phyloP scores from a whole-genome alignment of 306 rosid species.

The Gleditsia sinensis region DNA sequence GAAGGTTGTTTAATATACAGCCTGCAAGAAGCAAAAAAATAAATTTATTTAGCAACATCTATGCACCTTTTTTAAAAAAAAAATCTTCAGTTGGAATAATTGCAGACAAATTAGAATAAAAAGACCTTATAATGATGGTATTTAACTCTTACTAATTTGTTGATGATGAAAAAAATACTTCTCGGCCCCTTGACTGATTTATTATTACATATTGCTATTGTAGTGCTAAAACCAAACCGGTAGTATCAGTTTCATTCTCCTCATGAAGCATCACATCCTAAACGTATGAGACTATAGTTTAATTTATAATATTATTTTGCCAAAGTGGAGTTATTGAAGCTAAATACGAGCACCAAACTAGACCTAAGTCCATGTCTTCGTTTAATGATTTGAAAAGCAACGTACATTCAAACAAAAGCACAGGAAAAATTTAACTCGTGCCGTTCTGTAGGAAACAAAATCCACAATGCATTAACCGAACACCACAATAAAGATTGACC shows the following conservation, averaged over 20 bases:
- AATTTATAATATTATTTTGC: too few relatives aligned
- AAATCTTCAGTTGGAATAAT: neutral
- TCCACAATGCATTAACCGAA: too few relatives aligned
- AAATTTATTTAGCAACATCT: slow-evolving; percentile 25
- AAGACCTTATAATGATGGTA: neutral
- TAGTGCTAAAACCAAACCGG: neutral
- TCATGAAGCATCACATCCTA: neutral
- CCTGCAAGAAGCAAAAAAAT: slow-evolving; percentile 45
- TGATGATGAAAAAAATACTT: neutral
- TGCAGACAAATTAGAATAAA: neutral
- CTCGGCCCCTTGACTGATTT: slow-evolving; percentile 2
- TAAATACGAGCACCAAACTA: too few relatives aligned
- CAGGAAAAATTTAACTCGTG: too few relatives aligned
- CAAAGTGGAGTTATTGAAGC: too few relatives aligned
- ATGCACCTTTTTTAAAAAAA: neutral
- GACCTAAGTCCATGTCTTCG: too few relatives aligned
- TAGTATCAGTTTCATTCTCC: neutral
- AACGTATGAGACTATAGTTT: neutral
- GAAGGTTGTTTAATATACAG: slow-evolving; percentile 78
- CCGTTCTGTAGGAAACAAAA: too few relatives aligned
- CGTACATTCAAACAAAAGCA: too few relatives aligned
- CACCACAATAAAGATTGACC: too few relatives aligned
- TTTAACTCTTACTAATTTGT: neutral
- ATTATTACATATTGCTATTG: neutral
- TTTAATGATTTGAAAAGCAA: too few relatives aligned